Evolutionary conservation across 2,329 filamentous ascomycete species (phyloP).

Genomic region (Neonectria ditissima): DNA sequence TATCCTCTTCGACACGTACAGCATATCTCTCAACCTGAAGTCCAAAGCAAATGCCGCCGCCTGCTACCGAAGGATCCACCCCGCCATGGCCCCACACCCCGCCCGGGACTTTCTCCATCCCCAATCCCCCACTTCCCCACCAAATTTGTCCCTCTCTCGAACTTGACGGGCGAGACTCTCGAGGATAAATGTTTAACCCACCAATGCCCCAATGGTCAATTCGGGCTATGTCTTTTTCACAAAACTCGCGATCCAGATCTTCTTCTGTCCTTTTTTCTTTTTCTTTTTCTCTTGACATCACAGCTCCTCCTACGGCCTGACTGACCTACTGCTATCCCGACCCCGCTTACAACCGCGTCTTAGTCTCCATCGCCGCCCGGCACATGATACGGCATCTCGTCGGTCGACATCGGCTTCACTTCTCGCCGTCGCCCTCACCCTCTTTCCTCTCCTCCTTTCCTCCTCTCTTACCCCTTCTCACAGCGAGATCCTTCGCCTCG

Average conservation of each 20-base stretch:
- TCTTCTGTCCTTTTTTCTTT: background rate
- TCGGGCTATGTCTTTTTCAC: conserved; percentile 16
- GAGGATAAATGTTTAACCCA: conserved; percentile 46
- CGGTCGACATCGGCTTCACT: conserved; percentile 23
- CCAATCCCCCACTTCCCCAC: conserved; percentile 21
- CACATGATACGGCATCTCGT: conserved; percentile 29
- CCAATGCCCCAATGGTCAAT: conserved; percentile 25
- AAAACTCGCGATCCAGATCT: background rate
- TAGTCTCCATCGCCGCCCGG: conserved; percentile 12
- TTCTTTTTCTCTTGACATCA: background rate
- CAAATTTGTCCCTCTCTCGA: conserved; percentile 1
- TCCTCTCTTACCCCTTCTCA: background rate
- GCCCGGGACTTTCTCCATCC: background rate
- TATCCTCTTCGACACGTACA: too few relatives aligned
- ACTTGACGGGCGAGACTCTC: conserved; percentile 1
- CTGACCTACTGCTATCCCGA: background rate
- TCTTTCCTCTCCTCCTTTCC: background rate
- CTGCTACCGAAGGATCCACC: conserved; percentile 31
- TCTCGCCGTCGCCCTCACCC: background rate
- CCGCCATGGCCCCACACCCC: background rate
- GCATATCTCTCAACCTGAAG: too few relatives aligned
- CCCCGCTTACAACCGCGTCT: conserved; percentile 19
- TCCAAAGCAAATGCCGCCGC: conserved; percentile 35
- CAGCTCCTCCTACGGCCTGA: background rate
- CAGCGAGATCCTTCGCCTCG: conserved; percentile 27